phyloP scores from a whole-genome alignment of 2,329 filamentous ascomycete species.

The Elsinoe australis region DNA sequence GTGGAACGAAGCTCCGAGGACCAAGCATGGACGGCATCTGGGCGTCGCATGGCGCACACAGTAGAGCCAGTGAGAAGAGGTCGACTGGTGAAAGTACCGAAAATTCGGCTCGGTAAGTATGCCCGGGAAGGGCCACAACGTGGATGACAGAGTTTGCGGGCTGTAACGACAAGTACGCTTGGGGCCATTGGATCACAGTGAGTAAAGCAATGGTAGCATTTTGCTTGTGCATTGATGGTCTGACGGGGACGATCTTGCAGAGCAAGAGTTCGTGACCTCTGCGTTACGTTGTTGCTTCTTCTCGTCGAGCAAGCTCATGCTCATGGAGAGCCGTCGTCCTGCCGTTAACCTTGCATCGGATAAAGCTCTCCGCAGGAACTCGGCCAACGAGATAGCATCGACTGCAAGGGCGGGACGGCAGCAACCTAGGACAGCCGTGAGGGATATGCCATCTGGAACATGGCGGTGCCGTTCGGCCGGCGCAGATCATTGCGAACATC shows the following conservation, averaged over 20 bases:
- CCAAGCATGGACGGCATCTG: conserved; percentile 6
- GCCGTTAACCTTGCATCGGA: too few species aligned
- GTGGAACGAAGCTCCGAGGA: conserved; percentile 9
- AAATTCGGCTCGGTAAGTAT: conserved; percentile 16
- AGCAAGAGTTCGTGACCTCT: too few species aligned
- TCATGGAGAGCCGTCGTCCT: not conserved
- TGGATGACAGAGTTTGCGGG: conserved; percentile 11
- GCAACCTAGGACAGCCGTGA: conserved; percentile 15
- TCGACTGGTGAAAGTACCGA: conserved; percentile 15
- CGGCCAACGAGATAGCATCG: not conserved
- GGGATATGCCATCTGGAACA: not conserved
- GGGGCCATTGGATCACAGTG: not conserved
- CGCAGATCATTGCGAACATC: conserved; percentile 12
- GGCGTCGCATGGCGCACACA: conserved; percentile 1
- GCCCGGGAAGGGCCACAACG: conserved; percentile 8
- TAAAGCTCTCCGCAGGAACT: too few species aligned
- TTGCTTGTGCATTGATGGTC: too few species aligned
- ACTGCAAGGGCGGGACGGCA: conserved; percentile 15
- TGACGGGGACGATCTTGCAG: too few species aligned
- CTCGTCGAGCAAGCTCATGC: too few species aligned
- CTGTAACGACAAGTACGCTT: conserved; percentile 11
- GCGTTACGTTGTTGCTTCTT: too few species aligned
- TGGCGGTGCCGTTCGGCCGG: conserved; percentile 10
- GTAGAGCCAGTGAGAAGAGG: not conserved
- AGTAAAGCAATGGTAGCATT: conserved; percentile 6